Evolutionary conservation across 2,329 filamentous ascomycete species (phyloP), one percentile per base, ranked within the genome.

Genomic region (Paramyrothecium roridum): DNA sequence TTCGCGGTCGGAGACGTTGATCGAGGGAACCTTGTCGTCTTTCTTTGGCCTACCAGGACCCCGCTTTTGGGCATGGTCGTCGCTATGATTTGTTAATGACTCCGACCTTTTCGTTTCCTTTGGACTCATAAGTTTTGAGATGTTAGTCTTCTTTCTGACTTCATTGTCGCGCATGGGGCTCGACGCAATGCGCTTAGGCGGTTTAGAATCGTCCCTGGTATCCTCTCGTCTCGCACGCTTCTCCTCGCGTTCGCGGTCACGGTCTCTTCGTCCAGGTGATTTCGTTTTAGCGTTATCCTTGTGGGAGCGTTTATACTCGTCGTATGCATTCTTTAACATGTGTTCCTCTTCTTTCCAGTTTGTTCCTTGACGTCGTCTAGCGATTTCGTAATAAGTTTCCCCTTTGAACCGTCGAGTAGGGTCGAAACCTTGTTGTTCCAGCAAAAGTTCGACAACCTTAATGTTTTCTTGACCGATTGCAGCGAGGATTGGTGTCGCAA

Each of bases 391-490:
- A 70, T 98, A 99, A 0, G 90, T 88, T 63, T 90, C 85, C 21
- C 90, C 90, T 62, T 87, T 86, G 62, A 86, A 87, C 23, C 87
- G 82, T 55, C 88, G 85, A 1, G 90, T 91, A 0, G 95, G 93
- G 64, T 99, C 88, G 68, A 98, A 97, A 17, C 76, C 76, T 50
- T 83, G 82, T 64, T 95, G 90, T 57, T 87, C 86, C 8, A 96
- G 77, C 8, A 97, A 80, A 12, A 96, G 76, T 55, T 89, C 84
- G 48, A 99, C 85, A 55, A 97, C 91, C 61, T 91, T 89, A 51
- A 95, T 82, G 64, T 96, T 95, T 59, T 87, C 85, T 62, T 93
- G 89, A 17, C 95, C 93, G 61, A 99, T 97, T 2, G 95, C 93
- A 56, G 93, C 92, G 40, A 97, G 82, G 79, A 99, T 96, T 1